Conservation (phyloP, 345 rosid genomes). For the Populus simonii region DNA sequence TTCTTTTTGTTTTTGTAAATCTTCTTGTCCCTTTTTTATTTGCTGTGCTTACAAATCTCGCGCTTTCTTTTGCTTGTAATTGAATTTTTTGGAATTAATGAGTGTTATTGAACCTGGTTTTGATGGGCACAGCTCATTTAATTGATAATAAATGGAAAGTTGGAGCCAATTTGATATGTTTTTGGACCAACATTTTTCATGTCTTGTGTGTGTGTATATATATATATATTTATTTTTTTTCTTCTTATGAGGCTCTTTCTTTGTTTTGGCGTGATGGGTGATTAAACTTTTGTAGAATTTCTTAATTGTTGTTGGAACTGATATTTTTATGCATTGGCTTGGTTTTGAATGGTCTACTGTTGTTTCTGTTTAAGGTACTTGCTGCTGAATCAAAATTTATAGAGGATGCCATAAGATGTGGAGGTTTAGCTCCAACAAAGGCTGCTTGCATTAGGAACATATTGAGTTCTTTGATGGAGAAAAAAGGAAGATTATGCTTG, state of each 20-base stretch:
- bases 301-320: background rate
- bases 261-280: background rate
- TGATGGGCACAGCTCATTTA: too few relatives aligned
- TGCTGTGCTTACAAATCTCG: too few relatives aligned
- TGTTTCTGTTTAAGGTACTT: conserved; percentile 49
- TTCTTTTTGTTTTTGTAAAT: background rate
- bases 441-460: conserved; percentile 74
- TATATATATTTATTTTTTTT: fast-evolving
- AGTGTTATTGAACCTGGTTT: too few relatives aligned
- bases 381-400: conserved; percentile 56
- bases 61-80: too few relatives aligned
- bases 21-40: too few relatives aligned
- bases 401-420: conserved; percentile 78
- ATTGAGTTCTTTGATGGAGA: conserved; percentile 50
- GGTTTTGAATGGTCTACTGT: background rate
- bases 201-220: too few relatives aligned
- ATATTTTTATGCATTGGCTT: background rate
- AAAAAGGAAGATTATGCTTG: conserved; percentile 67
- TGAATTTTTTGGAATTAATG: too few relatives aligned
- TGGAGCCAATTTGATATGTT: too few relatives aligned
- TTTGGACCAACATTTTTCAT: too few relatives aligned
- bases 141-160: too few relatives aligned
- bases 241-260: background rate
- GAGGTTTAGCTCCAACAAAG: conserved; percentile 84
- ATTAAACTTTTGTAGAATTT: background rate